A percentile compares a stretch with the other conserved stretches of the same genome.
These are phyloP conservation scores for Leccinum imitatum DNA, from an alignment of 768 basidiomycete species.

Conservation along the genomic window DNA sequence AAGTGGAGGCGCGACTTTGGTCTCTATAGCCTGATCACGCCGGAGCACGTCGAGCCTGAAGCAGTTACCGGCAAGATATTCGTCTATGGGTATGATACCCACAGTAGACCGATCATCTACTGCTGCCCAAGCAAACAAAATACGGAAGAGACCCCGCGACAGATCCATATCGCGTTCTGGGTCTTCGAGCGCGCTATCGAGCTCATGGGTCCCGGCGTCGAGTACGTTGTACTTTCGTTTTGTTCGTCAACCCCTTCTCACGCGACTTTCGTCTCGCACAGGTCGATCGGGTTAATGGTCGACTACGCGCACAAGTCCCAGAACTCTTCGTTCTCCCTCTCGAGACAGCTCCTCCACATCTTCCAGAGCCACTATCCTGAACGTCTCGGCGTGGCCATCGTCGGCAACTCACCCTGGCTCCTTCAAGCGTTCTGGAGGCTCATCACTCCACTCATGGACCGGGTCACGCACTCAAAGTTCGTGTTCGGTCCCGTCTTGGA, in stretches of 20 bases:
- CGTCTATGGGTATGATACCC: constrained; percentile 73
- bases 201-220: constrained; percentile 78
- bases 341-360: constrained; percentile 52
- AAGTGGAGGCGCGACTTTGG: constrained; percentile 82
- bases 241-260: neutral
- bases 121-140: constrained; percentile 74
- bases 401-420: constrained; percentile 78
- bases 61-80: constrained; percentile 82
- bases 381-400: constrained; percentile 70
- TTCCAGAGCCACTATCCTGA: constrained; percentile 87
- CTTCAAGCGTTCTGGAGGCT: constrained; percentile 74
- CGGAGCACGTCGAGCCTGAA: constrained; percentile 72
- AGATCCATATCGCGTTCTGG: constrained; percentile 76
- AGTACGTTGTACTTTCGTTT: constrained; percentile 46
- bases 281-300: constrained; percentile 68
- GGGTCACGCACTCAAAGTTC: constrained; percentile 72
- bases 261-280: constrained; percentile 23
- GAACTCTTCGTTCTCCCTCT: constrained; percentile 41
- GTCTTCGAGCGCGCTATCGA: constrained; percentile 75
- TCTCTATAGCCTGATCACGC: constrained; percentile 60
- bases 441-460: constrained; percentile 81
- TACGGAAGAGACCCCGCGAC: constrained; percentile 64
- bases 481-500: constrained; percentile 61
- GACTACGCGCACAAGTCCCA: constrained; percentile 77
- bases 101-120: constrained; percentile 66